Conservation (phyloP, 345 rosid genomes). For the Carallia brachiata region DNA sequence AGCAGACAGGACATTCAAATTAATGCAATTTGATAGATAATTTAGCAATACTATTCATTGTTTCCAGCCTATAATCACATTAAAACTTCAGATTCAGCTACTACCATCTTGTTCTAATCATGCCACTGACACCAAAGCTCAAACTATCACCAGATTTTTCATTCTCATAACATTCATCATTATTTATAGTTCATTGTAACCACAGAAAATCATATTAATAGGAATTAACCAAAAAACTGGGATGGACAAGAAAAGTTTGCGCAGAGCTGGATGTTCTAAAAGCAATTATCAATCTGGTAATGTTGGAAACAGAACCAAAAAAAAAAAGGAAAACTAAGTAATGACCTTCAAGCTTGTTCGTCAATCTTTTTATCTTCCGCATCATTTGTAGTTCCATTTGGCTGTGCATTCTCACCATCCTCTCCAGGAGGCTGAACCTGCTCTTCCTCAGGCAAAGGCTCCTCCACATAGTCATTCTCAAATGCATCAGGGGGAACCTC, state of each 20-base stretch:
- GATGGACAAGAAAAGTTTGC: neutral
- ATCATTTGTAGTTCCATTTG: constrained; percentile 41
- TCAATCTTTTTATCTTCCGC: constrained; percentile 48
- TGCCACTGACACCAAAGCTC: too few relatives aligned
- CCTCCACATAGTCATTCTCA: constrained; percentile 95
- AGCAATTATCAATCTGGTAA: too few relatives aligned
- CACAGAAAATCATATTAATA: neutral
- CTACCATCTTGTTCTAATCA: too few relatives aligned
- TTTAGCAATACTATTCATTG: too few relatives aligned
- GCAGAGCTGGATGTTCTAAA: neutral
- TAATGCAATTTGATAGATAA: too few relatives aligned
- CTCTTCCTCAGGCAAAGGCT: constrained; percentile 86
- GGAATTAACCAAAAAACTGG: neutral
- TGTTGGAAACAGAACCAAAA: neutral
- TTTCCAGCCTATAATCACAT: too few relatives aligned
- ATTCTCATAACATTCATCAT: too few relatives aligned
- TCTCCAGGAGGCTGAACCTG: constrained; percentile 77
- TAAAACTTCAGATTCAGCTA: too few relatives aligned
- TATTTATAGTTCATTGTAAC: neutral
- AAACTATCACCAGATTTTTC: too few relatives aligned
- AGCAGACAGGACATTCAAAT: too few relatives aligned
- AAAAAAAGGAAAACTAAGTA: constrained; percentile 11
- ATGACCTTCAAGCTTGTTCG: constrained; percentile 46
- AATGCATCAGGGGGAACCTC: constrained; percentile 98
- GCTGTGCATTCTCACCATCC: constrained; percentile 53